A percentile compares a stretch with the other conserved stretches of the same genome.
phyloP scores from a whole-genome alignment of 2,329 filamentous ascomycete genomes.

The Pseudopithomyces chartarum region DNA sequence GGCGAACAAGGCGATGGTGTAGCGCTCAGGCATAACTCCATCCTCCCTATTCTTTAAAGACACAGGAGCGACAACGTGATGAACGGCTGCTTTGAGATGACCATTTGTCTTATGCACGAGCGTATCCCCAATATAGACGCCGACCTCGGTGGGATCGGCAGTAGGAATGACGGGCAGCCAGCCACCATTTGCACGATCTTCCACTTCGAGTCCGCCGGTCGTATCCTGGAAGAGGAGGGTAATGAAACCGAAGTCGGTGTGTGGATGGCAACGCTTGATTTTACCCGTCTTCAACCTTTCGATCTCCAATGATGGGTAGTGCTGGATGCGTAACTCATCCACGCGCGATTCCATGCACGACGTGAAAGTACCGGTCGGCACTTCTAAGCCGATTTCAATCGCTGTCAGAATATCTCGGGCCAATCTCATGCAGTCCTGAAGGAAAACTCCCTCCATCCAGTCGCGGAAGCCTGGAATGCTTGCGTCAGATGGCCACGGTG shows the following conservation, averaged over 20 bases:
- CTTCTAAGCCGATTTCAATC: conserved; percentile 14
- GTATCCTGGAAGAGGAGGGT: conserved; percentile 45
- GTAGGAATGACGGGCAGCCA: conserved; percentile 1
- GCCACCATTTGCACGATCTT: conserved; percentile 58
- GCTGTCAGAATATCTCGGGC: conserved; percentile 11
- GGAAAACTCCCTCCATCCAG: conserved; percentile 18
- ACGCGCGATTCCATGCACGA: conserved; percentile 7
- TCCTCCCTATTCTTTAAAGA: conserved; percentile 26
- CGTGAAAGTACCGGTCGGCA: conserved; percentile 9
- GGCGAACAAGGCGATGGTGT: conserved; percentile 41
- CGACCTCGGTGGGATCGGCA: conserved; percentile 7
- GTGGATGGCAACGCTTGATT: conserved; percentile 18
- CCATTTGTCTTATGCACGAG: conserved; percentile 27
- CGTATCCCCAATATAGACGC: conserved; percentile 6
- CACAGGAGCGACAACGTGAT: conserved; percentile 23
- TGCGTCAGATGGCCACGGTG: conserved; percentile 5
- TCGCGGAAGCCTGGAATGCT: conserved; percentile 15
- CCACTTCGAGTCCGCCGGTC: conserved; percentile 71
- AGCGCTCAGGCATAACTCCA: conserved; percentile 29
- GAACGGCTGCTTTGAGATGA: conserved; percentile 2
- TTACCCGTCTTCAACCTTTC: conserved; percentile 10
- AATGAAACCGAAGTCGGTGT: conserved; percentile 32
- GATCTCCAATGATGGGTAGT: conserved; percentile 22
- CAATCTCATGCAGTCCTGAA: conserved; percentile 11
- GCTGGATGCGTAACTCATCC: conserved; percentile 21